phyloP scores from a whole-genome alignment of 495 filamentous ascomycete genomes.

The Chlorociboria aeruginascens region DNA sequence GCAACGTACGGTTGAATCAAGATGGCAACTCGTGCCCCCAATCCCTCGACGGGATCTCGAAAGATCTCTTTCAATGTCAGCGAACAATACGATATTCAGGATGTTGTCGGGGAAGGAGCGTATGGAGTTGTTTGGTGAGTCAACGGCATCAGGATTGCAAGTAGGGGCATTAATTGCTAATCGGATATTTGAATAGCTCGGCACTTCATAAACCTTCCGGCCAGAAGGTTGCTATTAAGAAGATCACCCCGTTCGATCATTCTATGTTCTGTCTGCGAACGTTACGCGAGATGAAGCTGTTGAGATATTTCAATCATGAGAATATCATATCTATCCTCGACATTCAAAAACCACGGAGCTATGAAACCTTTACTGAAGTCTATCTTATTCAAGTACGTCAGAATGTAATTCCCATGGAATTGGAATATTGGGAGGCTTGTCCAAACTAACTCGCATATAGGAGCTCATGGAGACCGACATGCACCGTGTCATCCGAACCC shows the following conservation, averaged over 20 bases:
- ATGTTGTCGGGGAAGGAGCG: constrained; percentile 97
- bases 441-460: constrained; percentile 31
- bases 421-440: background rate
- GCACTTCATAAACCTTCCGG: constrained; percentile 96
- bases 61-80: constrained; percentile 99
- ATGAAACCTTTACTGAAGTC: constrained; percentile 93
- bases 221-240: constrained; percentile 99
- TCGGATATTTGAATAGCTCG: constrained; percentile 46
- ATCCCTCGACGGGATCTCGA: constrained; percentile 48
- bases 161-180: background rate
- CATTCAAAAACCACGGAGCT: constrained; percentile 94
- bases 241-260: constrained; percentile 98
- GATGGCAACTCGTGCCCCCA: constrained; percentile 26
- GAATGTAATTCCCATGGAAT: background rate
- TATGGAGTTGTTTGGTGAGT: constrained; percentile 98
- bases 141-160: background rate
- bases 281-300: constrained; percentile 96
- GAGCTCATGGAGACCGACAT: constrained; percentile 99
- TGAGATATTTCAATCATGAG: constrained; percentile 99
- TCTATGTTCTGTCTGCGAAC: constrained; percentile 99
- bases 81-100: constrained; percentile 98
- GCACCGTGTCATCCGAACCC: constrained; percentile 98
- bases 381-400: constrained; percentile 90
- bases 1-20: background rate
- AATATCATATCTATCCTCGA: constrained; percentile 99